Evolutionary conservation across 2,329 filamentous ascomycete genomes (phyloP).

Genomic region (Cercospora zeina): DNA sequence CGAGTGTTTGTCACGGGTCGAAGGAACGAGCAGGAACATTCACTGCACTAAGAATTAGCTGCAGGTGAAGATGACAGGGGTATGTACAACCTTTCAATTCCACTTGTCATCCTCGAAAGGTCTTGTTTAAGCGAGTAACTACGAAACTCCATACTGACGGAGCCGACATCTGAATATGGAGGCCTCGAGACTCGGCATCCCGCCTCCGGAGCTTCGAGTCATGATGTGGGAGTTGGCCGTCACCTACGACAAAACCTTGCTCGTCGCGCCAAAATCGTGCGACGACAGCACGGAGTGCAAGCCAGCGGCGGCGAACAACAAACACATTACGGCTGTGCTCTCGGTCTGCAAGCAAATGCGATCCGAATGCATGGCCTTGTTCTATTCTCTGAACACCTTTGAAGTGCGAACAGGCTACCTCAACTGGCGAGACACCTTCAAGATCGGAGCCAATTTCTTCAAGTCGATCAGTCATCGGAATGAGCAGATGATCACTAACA

Average conservation of each 20-base stretch:
- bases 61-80: background rate
- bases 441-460: background rate
- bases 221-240: background rate
- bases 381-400: background rate
- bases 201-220: background rate
- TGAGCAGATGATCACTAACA: background rate
- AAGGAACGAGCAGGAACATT: background rate
- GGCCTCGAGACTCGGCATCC: background rate
- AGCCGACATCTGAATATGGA: background rate
- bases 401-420: background rate
- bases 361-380: background rate
- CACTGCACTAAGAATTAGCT: background rate
- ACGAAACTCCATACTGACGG: too few relatives aligned
- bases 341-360: slow-evolving; percentile 2
- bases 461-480: background rate
- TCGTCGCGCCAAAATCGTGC: background rate
- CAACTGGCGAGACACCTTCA: background rate
- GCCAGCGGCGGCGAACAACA: background rate
- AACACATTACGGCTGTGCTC: background rate
- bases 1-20: too few relatives aligned
- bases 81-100: background rate
- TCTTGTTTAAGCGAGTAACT: too few relatives aligned
- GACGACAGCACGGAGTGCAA: slow-evolving; percentile 1
- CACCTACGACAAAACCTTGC: background rate
- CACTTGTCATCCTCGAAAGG: too few relatives aligned